Evolutionary conservation across 305 asterid species (phyloP).

Genomic region (Fraxinus nigra): DNA sequence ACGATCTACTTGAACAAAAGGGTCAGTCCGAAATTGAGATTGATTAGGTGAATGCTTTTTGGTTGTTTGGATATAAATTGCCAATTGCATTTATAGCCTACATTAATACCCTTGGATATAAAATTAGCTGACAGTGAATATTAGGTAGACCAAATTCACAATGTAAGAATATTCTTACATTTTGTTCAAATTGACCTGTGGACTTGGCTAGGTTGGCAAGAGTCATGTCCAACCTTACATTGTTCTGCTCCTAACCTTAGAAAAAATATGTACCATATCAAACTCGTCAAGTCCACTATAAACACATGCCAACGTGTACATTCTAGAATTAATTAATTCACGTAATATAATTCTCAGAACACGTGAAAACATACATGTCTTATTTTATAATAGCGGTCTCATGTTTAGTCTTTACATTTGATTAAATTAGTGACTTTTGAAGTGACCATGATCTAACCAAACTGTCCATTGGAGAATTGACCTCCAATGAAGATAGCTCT

Average conservation of each 20-base stretch:
- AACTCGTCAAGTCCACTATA: too few species aligned
- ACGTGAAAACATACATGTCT: not conserved
- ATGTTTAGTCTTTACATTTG: not conserved
- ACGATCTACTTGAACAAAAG: too few species aligned
- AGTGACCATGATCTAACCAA: too few species aligned
- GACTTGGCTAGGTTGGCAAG: not conserved
- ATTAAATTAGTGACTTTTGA: too few species aligned
- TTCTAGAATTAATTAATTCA: too few species aligned
- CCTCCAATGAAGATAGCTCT: not conserved
- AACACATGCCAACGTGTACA: too few species aligned
- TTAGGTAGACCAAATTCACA: slow-evolving; percentile 19
- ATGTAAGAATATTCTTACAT: slow-evolving; percentile 1
- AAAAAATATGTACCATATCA: too few species aligned
- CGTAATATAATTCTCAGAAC: not conserved
- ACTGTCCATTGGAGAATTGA: not conserved
- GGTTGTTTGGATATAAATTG: not conserved
- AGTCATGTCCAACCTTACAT: not conserved
- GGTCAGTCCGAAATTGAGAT: too few species aligned
- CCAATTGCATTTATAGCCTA: too few species aligned
- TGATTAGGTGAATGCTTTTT: not conserved
- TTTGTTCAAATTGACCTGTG: not conserved
- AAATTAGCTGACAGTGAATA: slow-evolving; percentile 15
- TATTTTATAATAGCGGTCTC: not conserved
- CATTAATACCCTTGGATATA: too few species aligned
- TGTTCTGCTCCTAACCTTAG: not conserved